phyloP scores from a whole-genome alignment of 352 stramenopile genomes.

The Pythium guiyangense region DNA sequence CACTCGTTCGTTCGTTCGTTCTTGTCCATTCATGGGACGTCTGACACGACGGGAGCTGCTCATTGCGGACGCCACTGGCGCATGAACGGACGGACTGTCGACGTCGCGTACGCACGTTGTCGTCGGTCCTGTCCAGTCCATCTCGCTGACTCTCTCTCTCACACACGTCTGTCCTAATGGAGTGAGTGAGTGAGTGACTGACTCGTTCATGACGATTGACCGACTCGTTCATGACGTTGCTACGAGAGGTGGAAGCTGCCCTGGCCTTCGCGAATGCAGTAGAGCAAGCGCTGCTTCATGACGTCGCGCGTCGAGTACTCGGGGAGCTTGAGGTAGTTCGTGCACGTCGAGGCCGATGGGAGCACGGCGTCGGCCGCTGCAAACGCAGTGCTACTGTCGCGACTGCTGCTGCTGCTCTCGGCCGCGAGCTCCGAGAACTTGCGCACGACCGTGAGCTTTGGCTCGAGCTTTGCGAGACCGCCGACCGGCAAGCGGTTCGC shows the following conservation, averaged over 20 bases:
- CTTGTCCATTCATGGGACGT: too few species aligned
- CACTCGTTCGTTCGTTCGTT: too few species aligned
- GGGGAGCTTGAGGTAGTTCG: slow-evolving; percentile 90
- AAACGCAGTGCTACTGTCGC: slow-evolving; percentile 2
- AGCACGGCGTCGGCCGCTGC: slow-evolving; percentile 41
- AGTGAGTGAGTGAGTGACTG: too few species aligned
- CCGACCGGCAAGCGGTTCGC: slow-evolving; percentile 81
- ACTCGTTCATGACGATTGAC: too few species aligned
- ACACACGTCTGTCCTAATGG: background rate
- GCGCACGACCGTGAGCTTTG: slow-evolving; percentile 86
- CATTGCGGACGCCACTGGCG: too few species aligned
- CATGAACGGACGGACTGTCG: too few species aligned
- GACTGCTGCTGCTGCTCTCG: slow-evolving; percentile 11
- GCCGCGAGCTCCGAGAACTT: slow-evolving; percentile 42
- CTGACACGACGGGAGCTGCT: too few species aligned
- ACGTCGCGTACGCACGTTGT: too few species aligned
- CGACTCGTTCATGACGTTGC: background rate
- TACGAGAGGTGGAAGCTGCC: slow-evolving; percentile 82
- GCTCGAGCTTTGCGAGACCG: slow-evolving; percentile 74
- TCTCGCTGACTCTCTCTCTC: background rate
- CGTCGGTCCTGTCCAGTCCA: too few species aligned
- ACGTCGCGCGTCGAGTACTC: slow-evolving; percentile 80
- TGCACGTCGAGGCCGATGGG: slow-evolving; percentile 86
- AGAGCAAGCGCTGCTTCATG: slow-evolving; percentile 67
- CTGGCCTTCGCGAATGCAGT: slow-evolving; percentile 85